Percentiles rank a stretch among this genome's conserved stretches.
Evolutionary conservation across 176 grass and related monocot genomes (phyloP).

Genomic region (Coix lacrymajobi): DNA sequence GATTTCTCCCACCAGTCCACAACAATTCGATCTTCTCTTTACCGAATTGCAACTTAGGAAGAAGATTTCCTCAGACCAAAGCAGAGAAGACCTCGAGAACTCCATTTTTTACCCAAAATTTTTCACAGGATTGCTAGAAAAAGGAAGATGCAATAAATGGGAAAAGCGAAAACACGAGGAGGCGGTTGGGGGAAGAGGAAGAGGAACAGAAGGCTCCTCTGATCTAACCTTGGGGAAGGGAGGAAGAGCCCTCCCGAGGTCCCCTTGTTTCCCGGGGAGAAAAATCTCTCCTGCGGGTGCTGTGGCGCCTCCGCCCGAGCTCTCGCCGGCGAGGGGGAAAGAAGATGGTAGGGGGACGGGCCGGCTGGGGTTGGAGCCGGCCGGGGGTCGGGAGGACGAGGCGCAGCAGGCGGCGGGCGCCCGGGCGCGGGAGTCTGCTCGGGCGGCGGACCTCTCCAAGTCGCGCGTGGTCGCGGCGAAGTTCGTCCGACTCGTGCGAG

Average conservation of each 20-base stretch:
- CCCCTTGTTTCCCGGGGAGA: background rate
- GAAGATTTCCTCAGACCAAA: background rate
- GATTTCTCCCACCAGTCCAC: background rate
- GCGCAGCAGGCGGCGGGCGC: too few species aligned
- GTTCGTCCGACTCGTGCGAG: too few species aligned
- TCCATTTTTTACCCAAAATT: background rate
- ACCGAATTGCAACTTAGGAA: background rate
- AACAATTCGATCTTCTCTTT: background rate
- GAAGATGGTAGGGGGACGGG: background rate
- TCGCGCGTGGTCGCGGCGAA: too few species aligned
- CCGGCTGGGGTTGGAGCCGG: too few species aligned
- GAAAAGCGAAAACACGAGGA: background rate
- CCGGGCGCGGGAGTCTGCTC: too few species aligned
- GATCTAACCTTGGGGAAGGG: conserved; percentile 33
- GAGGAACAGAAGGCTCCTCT: background rate
- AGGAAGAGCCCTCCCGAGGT: background rate
- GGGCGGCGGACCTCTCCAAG: too few species aligned
- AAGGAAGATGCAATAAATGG: background rate
- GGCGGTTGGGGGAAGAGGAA: background rate
- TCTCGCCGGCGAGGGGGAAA: conserved; percentile 33
- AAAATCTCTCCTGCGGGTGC: background rate
- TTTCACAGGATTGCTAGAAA: background rate
- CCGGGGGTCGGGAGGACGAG: too few species aligned
- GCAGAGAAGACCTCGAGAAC: background rate
- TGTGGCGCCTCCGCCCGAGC: background rate